These are phyloP conservation scores for Chlorophyllum brunneum DNA, from an alignment of 768 basidiomycete species.

Conservation along the genomic window DNA sequence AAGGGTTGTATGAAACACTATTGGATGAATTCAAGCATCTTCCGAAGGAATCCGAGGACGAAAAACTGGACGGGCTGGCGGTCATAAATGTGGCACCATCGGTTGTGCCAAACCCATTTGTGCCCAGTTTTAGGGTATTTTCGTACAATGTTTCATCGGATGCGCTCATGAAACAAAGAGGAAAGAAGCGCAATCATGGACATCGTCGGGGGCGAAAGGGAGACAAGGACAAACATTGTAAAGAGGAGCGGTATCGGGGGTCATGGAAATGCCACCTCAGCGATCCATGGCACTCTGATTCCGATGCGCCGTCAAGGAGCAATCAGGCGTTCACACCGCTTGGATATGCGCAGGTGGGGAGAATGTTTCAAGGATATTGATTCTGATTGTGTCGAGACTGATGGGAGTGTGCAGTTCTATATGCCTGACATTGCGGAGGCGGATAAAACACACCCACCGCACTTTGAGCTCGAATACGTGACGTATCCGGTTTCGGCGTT, in stretches of 20 bases:
- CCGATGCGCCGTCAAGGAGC: conserved; percentile 62
- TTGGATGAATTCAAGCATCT: conserved; percentile 63
- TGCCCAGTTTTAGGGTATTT: conserved; percentile 78
- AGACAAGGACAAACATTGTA: conserved; percentile 43
- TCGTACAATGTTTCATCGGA: conserved; percentile 68
- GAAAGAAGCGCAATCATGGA: conserved; percentile 41
- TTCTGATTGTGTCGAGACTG: conserved; percentile 12
- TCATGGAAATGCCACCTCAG: conserved; percentile 64
- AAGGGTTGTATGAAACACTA: conserved; percentile 52
- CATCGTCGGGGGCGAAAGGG: conserved; percentile 44
- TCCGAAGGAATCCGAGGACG: conserved; percentile 48
- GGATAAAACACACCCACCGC: conserved; percentile 46
- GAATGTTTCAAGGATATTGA: conserved; percentile 11
- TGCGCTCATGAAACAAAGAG: conserved; percentile 7
- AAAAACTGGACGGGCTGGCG: conserved; percentile 46
- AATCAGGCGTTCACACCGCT: conserved; percentile 72
- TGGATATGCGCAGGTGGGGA: conserved; percentile 79
- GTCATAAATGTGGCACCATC: conserved; percentile 80
- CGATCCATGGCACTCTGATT: conserved; percentile 57
- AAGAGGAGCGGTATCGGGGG: conserved; percentile 45
- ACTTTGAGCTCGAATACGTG: conserved; percentile 76
- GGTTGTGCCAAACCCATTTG: conserved; percentile 83
- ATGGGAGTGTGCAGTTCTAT: conserved; percentile 54
- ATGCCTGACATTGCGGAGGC: conserved; percentile 53
- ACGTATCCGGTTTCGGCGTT: conserved; percentile 51